Evolutionary conservation across 306 rosid species (phyloP).

Genomic region (Ceratonia siliqua): DNA sequence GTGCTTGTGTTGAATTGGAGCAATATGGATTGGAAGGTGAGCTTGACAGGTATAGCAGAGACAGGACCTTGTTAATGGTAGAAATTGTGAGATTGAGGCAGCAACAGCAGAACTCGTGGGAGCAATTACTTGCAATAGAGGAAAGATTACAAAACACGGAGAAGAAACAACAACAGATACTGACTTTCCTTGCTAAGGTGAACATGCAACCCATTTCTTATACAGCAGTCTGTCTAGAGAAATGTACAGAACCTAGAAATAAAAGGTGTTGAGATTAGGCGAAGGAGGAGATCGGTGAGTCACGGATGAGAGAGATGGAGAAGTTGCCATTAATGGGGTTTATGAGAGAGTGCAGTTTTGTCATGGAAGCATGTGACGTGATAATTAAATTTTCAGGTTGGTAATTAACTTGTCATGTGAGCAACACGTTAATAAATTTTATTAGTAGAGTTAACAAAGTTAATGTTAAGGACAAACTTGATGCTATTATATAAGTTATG

Average conservation of each 20-base stretch:
- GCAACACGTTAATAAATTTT: no score
- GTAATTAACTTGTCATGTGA: no score
- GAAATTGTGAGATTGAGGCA: slow-evolving; percentile 73
- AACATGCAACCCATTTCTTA: slow-evolving; percentile 51
- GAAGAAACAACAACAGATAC: slow-evolving; percentile 72
- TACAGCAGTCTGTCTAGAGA: slow-evolving; percentile 47
- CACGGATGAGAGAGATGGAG: no score
- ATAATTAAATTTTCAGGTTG: no score
- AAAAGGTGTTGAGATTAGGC: slow-evolving; percentile 43
- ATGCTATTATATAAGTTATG: no score
- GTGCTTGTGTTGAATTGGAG: slow-evolving; percentile 70
- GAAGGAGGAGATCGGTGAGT: slow-evolving; percentile 79
- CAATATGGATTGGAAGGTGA: slow-evolving; percentile 79
- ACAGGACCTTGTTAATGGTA: slow-evolving; percentile 59
- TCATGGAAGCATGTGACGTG: no score
- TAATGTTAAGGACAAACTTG: no score
- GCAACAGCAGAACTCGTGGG: slow-evolving; percentile 69
- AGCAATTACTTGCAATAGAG: slow-evolving; percentile 56
- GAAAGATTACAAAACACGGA: slow-evolving; percentile 59
- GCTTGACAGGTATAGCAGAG: slow-evolving; percentile 65
- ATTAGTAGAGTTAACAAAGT: no score
- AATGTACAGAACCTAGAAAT: slow-evolving; percentile 45
- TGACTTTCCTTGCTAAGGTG: slow-evolving; percentile 74
- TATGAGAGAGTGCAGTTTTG: no score
- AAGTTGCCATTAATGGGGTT: no score